Base-by-base conservation (phyloP, 202 grass and related monocot species). In the Saccharum hybrid region DNA sequence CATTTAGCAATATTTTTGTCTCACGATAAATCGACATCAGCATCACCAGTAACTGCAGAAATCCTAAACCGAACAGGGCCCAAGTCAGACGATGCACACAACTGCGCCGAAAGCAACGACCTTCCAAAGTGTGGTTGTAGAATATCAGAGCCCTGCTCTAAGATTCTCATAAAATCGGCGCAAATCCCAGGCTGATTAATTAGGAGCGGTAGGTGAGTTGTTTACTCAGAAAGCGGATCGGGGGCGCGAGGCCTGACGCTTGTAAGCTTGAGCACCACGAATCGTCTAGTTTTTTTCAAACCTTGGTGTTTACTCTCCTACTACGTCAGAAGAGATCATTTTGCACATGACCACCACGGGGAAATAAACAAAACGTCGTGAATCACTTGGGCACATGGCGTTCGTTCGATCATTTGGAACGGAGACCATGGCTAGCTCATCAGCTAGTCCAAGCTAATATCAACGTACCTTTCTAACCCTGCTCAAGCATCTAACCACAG, bases 391-490 rank as follows among this genome's bases (percentile, higher is more conserved):
- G 2, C 13, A 72, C 68, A 23, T 72, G 68, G 41, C 68, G 21
- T 16, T 28, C 48, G 48, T 16, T 16, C 1, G 48, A 41, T 41
- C 39, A 1, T 19, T 18, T 52, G 14, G 68, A 48, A 16, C 22
- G 22, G 41, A 49, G 46, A 49, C 46, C 48, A 18, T 19, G 16
- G 49, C 49, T 18, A 52, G 49, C 14, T 51, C 14, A 16, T 4
- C 4, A 51, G 14, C 48, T 51, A 51, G 12, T 48, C 2, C 9
- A 48, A 14, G 5, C 60, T 63, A 63, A 19, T 51, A 73, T 59
- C 76, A 66, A 49, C 61, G 42, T 79, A 49, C 5, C 63, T 79
- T 49, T 79, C 76, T 10, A 79, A 52, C 10, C 62, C 74, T 48
- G 26, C 70, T 33, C 13, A 5, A 49, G 13, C 15, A 10, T 42